Evolutionary conservation across 2,329 filamentous ascomycete genomes (phyloP).

Genomic region (Botrytis squamosa): DNA sequence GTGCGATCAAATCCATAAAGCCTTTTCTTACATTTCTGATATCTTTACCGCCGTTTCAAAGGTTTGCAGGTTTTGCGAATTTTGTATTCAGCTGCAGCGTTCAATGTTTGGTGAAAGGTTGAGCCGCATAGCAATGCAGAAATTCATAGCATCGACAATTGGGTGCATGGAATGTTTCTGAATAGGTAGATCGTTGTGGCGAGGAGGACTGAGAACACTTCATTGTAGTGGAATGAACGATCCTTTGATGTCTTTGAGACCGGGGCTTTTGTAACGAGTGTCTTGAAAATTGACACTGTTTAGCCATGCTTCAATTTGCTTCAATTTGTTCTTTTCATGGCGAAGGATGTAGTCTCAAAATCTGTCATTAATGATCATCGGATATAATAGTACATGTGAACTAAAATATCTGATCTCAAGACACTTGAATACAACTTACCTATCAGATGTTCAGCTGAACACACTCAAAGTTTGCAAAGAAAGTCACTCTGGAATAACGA

Average conservation of each 20-base stretch:
- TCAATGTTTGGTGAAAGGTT: neutral
- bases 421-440: neutral
- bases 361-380: neutral
- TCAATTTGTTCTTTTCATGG: neutral
- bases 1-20: neutral
- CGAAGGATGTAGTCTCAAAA: neutral
- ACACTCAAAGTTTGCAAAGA: neutral
- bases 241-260: neutral
- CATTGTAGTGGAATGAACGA: neutral
- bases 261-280: no score
- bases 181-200: neutral
- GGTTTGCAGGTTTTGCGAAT: neutral
- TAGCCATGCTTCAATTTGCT: neutral
- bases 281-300: neutral
- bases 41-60: conserved; percentile 13
- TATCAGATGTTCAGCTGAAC: neutral
- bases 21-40: neutral
- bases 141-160: neutral
- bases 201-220: neutral
- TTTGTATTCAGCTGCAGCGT: neutral
- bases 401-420: neutral
- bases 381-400: neutral
- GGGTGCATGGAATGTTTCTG: neutral
- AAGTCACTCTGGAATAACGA: neutral
- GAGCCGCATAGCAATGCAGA: conserved; percentile 7